A percentile compares a stretch with the other conserved stretches of the same genome.
Evolutionary conservation across 345 rosid species (phyloP).

Genomic region (Eucalyptus globulus): DNA sequence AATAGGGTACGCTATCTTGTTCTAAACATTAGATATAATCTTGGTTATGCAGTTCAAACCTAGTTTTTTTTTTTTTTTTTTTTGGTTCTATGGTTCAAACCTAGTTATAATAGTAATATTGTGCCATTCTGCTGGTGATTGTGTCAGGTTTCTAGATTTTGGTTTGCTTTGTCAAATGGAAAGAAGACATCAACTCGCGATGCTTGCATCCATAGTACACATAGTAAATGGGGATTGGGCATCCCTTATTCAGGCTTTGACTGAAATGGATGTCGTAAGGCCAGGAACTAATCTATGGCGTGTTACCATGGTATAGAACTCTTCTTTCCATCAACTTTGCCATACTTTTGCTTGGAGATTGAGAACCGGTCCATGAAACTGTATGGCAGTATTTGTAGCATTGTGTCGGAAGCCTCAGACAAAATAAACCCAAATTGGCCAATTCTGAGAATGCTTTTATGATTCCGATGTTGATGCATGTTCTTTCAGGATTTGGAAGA

Average conservation of each 20-base stretch:
- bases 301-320: conserved; percentile 54
- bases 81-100: not conserved
- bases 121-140: not conserved
- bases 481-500: conserved; percentile 72
- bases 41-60: not conserved
- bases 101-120: not conserved
- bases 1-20: conserved; percentile 45
- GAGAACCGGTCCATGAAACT: not conserved
- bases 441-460: not conserved
- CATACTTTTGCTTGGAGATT: not conserved
- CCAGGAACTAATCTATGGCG: conserved; percentile 62
- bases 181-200: conserved; percentile 81
- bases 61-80: not conserved
- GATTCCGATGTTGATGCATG: not conserved
- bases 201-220: conserved; percentile 91
- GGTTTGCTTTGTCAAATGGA: conserved; percentile 93
- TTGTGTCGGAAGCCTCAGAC: not conserved
- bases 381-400: not conserved
- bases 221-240: conserved; percentile 93
- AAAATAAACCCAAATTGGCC: not conserved
- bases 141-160: conserved; percentile 81
- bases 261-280: conserved; percentile 87
- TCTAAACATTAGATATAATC: not conserved
- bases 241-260: conserved; percentile 61
- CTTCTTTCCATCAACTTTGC: not conserved